Evolutionary conservation across 768 basidiomycete species (phyloP), one percentile per base, ranked within the genome.

Genomic region (Gymnopilus junonius): DNA sequence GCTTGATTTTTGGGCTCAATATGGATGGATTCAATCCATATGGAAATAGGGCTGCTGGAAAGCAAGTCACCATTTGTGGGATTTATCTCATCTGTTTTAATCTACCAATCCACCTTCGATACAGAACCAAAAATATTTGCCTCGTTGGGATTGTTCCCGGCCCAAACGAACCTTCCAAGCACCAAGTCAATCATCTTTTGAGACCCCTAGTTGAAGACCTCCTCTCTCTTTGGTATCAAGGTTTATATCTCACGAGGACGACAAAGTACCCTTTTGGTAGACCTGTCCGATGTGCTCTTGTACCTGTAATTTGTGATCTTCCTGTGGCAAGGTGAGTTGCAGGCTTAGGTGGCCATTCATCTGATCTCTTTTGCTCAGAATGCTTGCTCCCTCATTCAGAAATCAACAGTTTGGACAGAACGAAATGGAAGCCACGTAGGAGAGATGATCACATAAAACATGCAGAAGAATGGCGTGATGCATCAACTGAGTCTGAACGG

Each of bases 181-280:
- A 72, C 0, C 68, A 80, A 53, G 70, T 81, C 7, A 80, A 82
- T 34, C 75, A 80, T 48, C 39, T 78, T 12, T 63, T 83, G 2
- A 14, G 43, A 0, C 78, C 75, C 2, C 71, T 82, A 8, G 72
- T 82, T 15, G 71, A 79, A 45, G 73, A 80, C 42, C 66, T 82
- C 0, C 37, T 76, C 1, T 10, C 46, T 0, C 59, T 77, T 4
- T 83, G 77, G 75, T 0, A 62, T 5, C 17, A 60, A 6, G 78
- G 79, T 8, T 37, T 78, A 7, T 72, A 65, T 51, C 54, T 73
- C 6, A 58, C 71, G 0, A 7, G 43, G 8, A 79, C 77, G 1
- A 2, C 58, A 6, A 40, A 25, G 2, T 62, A 70, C 43, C 56
- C 62, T 0, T 11, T 45, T 25, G 80, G 80, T 12, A 65, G 73